Evolutionary conservation across 805 yeast species (phyloP), one percentile per base, ranked within the genome.

Genomic region (Lachancea nothofagi): DNA sequence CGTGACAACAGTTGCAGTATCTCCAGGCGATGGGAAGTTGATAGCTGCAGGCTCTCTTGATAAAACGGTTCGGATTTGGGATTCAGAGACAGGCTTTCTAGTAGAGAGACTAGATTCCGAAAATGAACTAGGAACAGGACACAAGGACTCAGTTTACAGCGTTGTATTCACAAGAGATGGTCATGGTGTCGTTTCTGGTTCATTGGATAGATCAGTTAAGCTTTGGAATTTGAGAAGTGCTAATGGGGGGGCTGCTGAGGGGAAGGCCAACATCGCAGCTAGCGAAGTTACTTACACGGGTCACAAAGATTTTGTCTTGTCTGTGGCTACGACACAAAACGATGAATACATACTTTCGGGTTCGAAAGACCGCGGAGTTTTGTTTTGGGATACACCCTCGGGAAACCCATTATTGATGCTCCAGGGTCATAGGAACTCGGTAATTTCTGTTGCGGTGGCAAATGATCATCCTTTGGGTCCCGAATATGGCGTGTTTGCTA

Each of bases 31-130:
- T 63, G 96, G 97, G 28, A 78, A 81, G 52, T 77, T 80, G 53
- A 87, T 93, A 54, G 97, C 97, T 28, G 97, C 97, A 13, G 98
- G 98, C 36, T 84, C 95, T 25, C 75, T 90, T 49, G 98, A 90
- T 69, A 76, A 94, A 66, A 83, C 95, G 23, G 97, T 93, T 38
- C 76, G 97, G 47, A 95, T 93, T 34, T 90, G 97, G 97, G 96
- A 90, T 66, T 83, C 96, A 7, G 77, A 84, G 33, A 83, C 94
- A 19, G 96, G 96, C 2, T 83, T 83, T 69, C 68, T 89, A 38
- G 94, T 90, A 29, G 97, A 89, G 70, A 76, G 95, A 59, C 73
- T 90, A 48, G 97, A 89, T 58, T 81, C 89, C 13, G 95, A 94
- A 41, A 81, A 78, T 54, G 93, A 83, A 64, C 72, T 76, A 42